These are phyloP conservation scores for Phoma herbarum DNA, from an alignment of 2,329 filamentous ascomycete species.

Conservation along the genomic window DNA sequence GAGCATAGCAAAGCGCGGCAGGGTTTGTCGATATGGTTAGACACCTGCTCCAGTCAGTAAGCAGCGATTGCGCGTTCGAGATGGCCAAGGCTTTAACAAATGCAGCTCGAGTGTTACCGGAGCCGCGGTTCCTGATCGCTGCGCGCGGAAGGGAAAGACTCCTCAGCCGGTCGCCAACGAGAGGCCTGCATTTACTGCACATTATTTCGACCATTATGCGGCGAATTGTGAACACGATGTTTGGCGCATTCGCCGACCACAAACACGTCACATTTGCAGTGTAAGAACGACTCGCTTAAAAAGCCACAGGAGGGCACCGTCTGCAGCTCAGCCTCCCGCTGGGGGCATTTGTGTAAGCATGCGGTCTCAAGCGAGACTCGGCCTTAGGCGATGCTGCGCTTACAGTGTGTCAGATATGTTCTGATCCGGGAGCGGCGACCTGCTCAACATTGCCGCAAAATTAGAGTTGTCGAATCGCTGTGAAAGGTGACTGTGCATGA, in stretches of 20 bases:
- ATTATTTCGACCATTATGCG: not conserved
- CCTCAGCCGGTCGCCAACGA: not conserved
- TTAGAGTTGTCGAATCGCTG: not conserved
- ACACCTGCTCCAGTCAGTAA: slow-evolving; percentile 3
- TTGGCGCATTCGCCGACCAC: not conserved
- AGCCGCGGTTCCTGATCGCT: not conserved
- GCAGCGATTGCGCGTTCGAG: not conserved
- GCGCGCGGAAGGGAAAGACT: not conserved
- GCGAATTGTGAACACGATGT: not conserved
- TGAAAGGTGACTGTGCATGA: not conserved
- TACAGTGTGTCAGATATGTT: not conserved
- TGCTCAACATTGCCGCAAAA: not conserved
- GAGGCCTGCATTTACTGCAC: not conserved
- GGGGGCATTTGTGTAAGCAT: not conserved
- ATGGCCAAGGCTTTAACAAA: not conserved
- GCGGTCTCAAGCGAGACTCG: not conserved
- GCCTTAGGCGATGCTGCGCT: not conserved
- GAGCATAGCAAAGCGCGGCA: not conserved
- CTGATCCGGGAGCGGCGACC: not conserved
- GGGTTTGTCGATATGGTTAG: not conserved
- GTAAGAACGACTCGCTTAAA: not conserved
- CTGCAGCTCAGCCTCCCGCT: not conserved
- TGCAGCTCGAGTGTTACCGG: not conserved
- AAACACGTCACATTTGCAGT: not conserved
- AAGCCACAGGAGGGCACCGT: not conserved